Evolutionary conservation across 257 asterid genomes (phyloP), one percentile per base, ranked within the genome.

Genomic region (Primulina huaijiensis): DNA sequence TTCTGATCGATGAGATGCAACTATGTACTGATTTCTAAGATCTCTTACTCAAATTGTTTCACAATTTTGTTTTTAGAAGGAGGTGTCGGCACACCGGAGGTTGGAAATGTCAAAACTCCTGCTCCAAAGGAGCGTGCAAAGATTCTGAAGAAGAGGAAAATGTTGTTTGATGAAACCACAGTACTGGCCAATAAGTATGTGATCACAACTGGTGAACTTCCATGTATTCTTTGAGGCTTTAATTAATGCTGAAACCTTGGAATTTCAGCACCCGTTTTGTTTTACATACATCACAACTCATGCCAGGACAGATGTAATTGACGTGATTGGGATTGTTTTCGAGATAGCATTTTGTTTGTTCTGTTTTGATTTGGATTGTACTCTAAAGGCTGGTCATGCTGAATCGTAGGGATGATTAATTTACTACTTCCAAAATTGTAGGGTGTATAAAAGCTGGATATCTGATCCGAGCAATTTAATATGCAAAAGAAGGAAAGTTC

Each of bases 31-130:
- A 55, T 69, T 31, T 33, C 23, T 60, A 10, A 57, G 31, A 35
- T 65, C 8, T 46, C 11, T 35, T 57, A 21, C 17, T 50, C 27
- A 37, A 53, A 63, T 53, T 71, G 8, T 14, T 29, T 61, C 27
- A 34, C 27, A 69, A 14, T 67, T 20, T 59, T 8, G 17, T 62
- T 57, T 63, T 72, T 27, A 64, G 62, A 71, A 60, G 75, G 76
- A 73, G 86, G 74, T 61, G 61, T 68, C 57, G 76, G 73, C 68
- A 68, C 80, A 21, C 68, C 80, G 29, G 90, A 77, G 64, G 78
- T 80, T 27, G 75, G 78, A 52, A 64, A 78, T 72, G 75, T 93
- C 69, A 87, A 35, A 60, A 90, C 97, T 61, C 97, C 99, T 19
- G 95, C 92, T 62, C 61, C 79, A 64, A 86, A 71, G 75, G 96